Evolutionary conservation across 2,329 filamentous ascomycete species (phyloP).

Genomic region (Botryotinia convoluta): DNA sequence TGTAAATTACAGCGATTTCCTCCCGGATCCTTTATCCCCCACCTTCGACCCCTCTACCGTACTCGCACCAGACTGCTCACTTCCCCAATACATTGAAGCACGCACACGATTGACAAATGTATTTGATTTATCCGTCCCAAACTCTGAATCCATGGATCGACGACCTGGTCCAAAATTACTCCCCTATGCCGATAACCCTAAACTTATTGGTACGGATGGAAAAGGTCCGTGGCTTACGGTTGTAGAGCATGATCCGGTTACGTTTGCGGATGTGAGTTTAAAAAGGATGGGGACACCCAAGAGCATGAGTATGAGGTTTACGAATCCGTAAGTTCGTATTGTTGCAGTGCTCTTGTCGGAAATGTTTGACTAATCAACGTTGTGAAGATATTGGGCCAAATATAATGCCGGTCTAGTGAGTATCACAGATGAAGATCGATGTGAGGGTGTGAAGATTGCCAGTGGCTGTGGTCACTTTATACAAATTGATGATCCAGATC

Average conservation of each 20-base stretch:
- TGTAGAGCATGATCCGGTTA: conserved; percentile 38
- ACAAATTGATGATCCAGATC: conserved; percentile 36
- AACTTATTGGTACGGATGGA: conserved; percentile 32
- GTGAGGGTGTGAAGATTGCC: conserved; percentile 35
- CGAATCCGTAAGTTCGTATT: conserved; percentile 35
- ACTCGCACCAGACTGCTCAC: conserved; percentile 32
- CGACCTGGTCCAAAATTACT: conserved; percentile 32
- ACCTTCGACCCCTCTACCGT: conserved; percentile 32
- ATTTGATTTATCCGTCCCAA: conserved; percentile 36
- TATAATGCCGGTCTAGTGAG: conserved; percentile 37
- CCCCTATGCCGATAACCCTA: conserved; percentile 34
- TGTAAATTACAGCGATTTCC: conserved; percentile 34
- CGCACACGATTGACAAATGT: conserved; percentile 33
- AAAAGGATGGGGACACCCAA: conserved; percentile 37
- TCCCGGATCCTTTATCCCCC: conserved; percentile 34
- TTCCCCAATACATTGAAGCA: conserved; percentile 36
- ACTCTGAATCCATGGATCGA: conserved; percentile 37
- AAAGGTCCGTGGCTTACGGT: conserved; percentile 36
- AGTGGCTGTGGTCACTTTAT: conserved; percentile 39
- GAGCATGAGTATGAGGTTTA: conserved; percentile 36
- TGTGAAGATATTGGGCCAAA: conserved; percentile 37
- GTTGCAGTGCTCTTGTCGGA: not conserved
- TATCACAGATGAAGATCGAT: conserved; percentile 34
- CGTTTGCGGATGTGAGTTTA: conserved; percentile 37
- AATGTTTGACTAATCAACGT: not conserved